Conservation (phyloP, 305 asterid genomes). For the Salvia sclarea region DNA sequence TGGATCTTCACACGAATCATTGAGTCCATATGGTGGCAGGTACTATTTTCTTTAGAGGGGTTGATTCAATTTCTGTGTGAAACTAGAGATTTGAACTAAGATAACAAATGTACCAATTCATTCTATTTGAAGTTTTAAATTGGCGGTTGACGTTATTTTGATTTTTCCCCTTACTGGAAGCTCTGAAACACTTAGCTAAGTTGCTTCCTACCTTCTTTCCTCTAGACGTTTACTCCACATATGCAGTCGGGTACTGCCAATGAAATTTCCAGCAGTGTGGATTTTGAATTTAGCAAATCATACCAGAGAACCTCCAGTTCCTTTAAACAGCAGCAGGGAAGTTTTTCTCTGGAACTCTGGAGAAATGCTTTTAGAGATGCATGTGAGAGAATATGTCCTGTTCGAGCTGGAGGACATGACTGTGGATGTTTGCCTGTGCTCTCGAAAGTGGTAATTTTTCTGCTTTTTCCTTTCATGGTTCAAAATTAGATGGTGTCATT, state of each 20-base stretch:
- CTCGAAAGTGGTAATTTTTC: slow-evolving; percentile 64
- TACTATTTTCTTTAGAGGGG: slow-evolving; percentile 29
- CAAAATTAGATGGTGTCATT: neutral
- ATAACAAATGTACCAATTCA: slow-evolving; percentile 1
- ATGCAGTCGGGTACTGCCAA: slow-evolving; percentile 79
- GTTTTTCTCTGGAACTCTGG: slow-evolving; percentile 77
- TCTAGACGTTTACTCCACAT: slow-evolving; percentile 78
- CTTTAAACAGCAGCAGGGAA: slow-evolving; percentile 50
- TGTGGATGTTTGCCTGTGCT: slow-evolving; percentile 85
- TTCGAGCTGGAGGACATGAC: slow-evolving; percentile 82
- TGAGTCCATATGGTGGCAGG: slow-evolving; percentile 97
- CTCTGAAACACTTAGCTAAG: slow-evolving; percentile 10
- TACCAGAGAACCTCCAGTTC: slow-evolving; percentile 49
- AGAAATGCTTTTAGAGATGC: slow-evolving; percentile 86
- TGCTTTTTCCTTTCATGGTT: slow-evolving; percentile 1
- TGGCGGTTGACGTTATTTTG: neutral
- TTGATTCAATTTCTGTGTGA: slow-evolving; percentile 6
- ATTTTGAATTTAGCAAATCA: slow-evolving; percentile 44
- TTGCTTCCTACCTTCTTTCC: slow-evolving; percentile 16
- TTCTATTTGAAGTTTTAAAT: neutral
- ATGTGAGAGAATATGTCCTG: slow-evolving; percentile 84
- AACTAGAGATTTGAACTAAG: neutral
- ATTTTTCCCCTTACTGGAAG: slow-evolving; percentile 12
- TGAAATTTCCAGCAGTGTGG: slow-evolving; percentile 40
- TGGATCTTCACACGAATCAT: slow-evolving; percentile 74